Evolutionary conservation across 257 asterid genomes (phyloP), one percentile per base, ranked within the genome.

Genomic region (Nicotiana knightiana): DNA sequence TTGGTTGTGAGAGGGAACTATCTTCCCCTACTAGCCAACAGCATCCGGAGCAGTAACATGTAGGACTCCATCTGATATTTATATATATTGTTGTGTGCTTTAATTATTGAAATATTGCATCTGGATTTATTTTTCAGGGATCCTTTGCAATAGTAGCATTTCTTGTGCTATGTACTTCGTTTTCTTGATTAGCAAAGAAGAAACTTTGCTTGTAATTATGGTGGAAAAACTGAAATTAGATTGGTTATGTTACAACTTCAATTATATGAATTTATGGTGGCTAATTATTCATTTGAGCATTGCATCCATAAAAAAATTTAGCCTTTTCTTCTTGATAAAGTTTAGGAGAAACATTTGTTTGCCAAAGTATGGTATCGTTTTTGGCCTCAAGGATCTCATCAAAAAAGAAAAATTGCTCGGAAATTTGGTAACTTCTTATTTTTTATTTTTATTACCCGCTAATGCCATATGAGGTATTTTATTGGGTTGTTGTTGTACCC

Each of bases 61-160:
- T 32, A 37, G 67, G 54, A 51, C 17, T 58, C 67, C 63, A 3
- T 9, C 24, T 33, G 68, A 80, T 76, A 85, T 78, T 66, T 77
- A 78, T 46, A 43, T 66, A 43, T 66, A 59, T 10, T 67, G 66
- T 58, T 65, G 35, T 76, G 71, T 76, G 39, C 65, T 75, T 54
- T 17, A 58, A 7, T 75, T 43, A 37, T n/a, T 79, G 15, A 39
- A 61, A 84, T 85, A 88, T 91, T 93, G 94, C 94, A 88, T 88
- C 76, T 84, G 97, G 94, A 89, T 85, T 89, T 87, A 83, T 70
- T 82, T 88, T 86, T 84, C 86, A 67, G 64, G 82, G 88, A 88
- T 86, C 93, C 93, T 91, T 82, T 89, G 97, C 95, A 90, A 88
- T 89, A 80, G 82, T 55, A 71, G 48, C 82, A 80, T 81, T 86